These are phyloP conservation scores for Prunus padus DNA, from an alignment of 306 rosid genomes.

Conservation along the genomic window DNA sequence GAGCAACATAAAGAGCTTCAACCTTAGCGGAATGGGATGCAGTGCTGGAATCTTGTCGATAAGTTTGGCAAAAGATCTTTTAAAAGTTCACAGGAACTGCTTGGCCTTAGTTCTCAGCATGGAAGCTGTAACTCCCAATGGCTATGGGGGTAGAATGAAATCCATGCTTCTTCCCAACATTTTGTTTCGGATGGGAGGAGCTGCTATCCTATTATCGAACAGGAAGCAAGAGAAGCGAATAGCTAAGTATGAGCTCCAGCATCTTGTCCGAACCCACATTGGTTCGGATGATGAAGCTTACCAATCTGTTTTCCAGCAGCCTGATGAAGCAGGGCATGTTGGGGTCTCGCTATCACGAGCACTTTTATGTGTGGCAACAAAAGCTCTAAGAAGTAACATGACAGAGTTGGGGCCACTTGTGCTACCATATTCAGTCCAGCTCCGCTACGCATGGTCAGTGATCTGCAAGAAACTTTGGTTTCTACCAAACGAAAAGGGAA, in stretches of 20 bases:
- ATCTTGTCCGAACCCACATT: conserved; percentile 57
- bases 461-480: too few species aligned
- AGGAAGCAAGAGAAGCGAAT: conserved; percentile 42
- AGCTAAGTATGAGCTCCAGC: conserved; percentile 64
- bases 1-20: conserved; percentile 54
- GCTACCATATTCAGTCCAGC: background rate
- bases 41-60: conserved; percentile 69
- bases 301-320: conserved; percentile 51
- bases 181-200: conserved; percentile 56
- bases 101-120: conserved; percentile 62
- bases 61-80: conserved; percentile 56
- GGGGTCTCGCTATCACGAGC: too few species aligned
- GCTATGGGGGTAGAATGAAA: conserved; percentile 44
- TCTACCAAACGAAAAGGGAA: conserved; percentile 1
- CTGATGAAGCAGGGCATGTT: conserved; percentile 16
- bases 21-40: conserved; percentile 73
- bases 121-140: conserved; percentile 64
- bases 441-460: too few species aligned
- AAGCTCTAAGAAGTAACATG: too few species aligned
- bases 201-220: conserved; percentile 58
- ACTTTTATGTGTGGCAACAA: too few species aligned
- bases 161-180: conserved; percentile 61
- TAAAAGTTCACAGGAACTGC: conserved; percentile 54
- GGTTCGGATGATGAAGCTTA: conserved; percentile 59
- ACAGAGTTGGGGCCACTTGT: too few species aligned